A percentile compares a stretch with the other conserved stretches of the same genome.
phyloP scores from a whole-genome alignment of 2,329 filamentous ascomycete genomes.

The Myriosclerotinia scirpicola region DNA sequence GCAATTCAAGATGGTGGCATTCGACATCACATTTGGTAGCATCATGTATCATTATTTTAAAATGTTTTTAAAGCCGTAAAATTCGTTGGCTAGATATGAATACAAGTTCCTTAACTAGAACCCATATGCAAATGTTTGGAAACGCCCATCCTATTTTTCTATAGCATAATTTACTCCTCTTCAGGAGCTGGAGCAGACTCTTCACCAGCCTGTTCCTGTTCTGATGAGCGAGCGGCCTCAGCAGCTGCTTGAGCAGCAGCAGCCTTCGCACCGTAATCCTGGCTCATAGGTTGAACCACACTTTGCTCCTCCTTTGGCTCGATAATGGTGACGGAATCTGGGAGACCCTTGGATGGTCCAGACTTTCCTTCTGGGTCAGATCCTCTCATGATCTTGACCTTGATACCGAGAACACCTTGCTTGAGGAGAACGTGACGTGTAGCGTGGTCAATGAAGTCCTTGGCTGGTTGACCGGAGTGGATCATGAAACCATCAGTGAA shows the following conservation, averaged over 20 bases:
- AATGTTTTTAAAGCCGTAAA: slow-evolving; percentile 33
- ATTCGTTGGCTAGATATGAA: slow-evolving; percentile 35
- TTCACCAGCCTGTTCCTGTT: slow-evolving; percentile 55
- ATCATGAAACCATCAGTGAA: slow-evolving; percentile 99
- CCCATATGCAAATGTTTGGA: slow-evolving; percentile 39
- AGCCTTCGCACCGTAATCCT: slow-evolving; percentile 98
- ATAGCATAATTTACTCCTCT: slow-evolving; percentile 40
- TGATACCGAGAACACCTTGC: slow-evolving; percentile 99
- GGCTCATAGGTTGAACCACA: slow-evolving; percentile 90
- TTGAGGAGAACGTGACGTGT: slow-evolving; percentile 99
- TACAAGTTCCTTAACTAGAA: slow-evolving; percentile 38
- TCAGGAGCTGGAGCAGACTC: slow-evolving; percentile 42
- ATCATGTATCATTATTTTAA: slow-evolving; percentile 21
- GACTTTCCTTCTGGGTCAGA: slow-evolving; percentile 99
- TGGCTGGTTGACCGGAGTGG: slow-evolving; percentile 98
- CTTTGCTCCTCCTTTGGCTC: slow-evolving; percentile 99
- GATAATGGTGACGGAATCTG: slow-evolving; percentile 98
- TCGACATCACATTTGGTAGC: slow-evolving; percentile 17
- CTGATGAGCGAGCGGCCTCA: slow-evolving; percentile 56
- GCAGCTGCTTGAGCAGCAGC: slow-evolving; percentile 67
- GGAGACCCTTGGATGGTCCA: slow-evolving; percentile 93
- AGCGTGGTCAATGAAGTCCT: slow-evolving; percentile 98
- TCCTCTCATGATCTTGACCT: slow-evolving; percentile 99
- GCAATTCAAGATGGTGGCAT: slow-evolving; percentile 11
- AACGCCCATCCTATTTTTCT: slow-evolving; percentile 38